Evolutionary conservation across 1,284 basidiomycete species (phyloP).

Genomic region (Apiotrichum sp.): DNA sequence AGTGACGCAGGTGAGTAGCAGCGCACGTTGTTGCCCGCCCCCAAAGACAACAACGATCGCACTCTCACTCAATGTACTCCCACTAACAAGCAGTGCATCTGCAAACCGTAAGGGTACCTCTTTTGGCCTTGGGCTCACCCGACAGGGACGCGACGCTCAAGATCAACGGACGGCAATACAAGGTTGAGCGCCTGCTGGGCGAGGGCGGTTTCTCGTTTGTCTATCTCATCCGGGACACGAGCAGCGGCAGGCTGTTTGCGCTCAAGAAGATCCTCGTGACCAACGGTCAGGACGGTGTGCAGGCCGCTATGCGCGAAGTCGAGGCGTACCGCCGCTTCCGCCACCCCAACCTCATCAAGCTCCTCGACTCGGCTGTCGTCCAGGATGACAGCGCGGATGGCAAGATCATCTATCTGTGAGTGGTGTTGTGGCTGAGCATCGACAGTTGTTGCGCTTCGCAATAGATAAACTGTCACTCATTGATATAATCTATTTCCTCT

Average conservation of each 20-base stretch:
- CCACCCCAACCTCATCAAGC: slow-evolving; percentile 54
- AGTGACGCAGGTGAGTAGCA: slow-evolving; percentile 30
- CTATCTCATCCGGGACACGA: slow-evolving; percentile 71
- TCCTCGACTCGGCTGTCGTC: slow-evolving; percentile 77
- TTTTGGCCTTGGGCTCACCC: slow-evolving; percentile 5
- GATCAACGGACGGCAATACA: slow-evolving; percentile 88
- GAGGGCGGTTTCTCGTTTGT: slow-evolving; percentile 96
- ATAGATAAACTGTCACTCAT: too few species aligned
- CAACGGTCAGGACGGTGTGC: slow-evolving; percentile 54
- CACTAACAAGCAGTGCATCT: slow-evolving; percentile 36
- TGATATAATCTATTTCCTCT: too few species aligned
- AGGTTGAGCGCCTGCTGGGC: slow-evolving; percentile 80
- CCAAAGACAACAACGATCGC: too few species aligned
- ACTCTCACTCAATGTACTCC: too few species aligned
- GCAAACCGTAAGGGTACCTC: slow-evolving; percentile 39
- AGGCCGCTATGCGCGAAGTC: slow-evolving; percentile 73
- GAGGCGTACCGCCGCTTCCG: slow-evolving; percentile 86
- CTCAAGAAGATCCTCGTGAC: slow-evolving; percentile 90
- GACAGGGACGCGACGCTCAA: slow-evolving; percentile 60
- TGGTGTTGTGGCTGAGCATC: not conserved
- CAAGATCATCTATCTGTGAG: slow-evolving; percentile 78
- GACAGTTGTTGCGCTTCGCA: too few species aligned
- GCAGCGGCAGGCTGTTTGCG: slow-evolving; percentile 70
- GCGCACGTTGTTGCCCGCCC: too few species aligned
- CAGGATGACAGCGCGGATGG: slow-evolving; percentile 76